Conservation (phyloP, 2,329 filamentous ascomycete species). For the Alternaria postmessia region DNA sequence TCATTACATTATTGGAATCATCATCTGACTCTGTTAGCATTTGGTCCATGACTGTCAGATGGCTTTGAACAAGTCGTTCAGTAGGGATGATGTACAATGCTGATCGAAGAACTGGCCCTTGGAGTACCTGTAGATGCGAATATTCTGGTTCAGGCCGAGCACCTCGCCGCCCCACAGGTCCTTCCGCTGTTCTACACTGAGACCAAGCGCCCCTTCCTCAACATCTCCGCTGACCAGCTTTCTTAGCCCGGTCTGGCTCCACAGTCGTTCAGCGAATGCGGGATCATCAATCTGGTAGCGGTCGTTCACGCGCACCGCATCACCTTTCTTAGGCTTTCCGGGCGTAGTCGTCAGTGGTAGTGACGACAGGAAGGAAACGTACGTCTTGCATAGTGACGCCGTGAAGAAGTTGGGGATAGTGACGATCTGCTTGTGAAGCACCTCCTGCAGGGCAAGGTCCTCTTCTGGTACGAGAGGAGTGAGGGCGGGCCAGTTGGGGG, state of each 20-base stretch:
- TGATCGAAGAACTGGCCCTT: conserved; percentile 90
- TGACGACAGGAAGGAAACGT: conserved; percentile 74
- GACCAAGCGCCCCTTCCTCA: conserved; percentile 42
- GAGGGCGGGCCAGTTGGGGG: conserved; percentile 75
- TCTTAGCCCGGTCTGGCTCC: conserved; percentile 78
- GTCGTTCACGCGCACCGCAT: conserved; percentile 87
- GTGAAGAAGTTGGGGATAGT: conserved; percentile 79
- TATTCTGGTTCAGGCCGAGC: conserved; percentile 86
- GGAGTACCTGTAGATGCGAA: conserved; percentile 86
- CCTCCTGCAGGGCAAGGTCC: conserved; percentile 67
- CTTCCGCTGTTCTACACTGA: conserved; percentile 42
- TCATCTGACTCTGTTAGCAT: conserved; percentile 65
- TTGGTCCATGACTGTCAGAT: not conserved
- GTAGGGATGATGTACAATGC: conserved; percentile 73
- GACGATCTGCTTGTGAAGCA: conserved; percentile 73
- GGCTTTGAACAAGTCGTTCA: not conserved
- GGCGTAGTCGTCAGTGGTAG: conserved; percentile 81
- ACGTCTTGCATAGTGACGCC: conserved; percentile 75
- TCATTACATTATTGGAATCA: conserved; percentile 77
- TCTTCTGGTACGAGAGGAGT: conserved; percentile 71
- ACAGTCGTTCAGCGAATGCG: conserved; percentile 76
- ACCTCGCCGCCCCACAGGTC: conserved; percentile 79
- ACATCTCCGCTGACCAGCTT: conserved; percentile 59
- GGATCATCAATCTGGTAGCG: conserved; percentile 83
- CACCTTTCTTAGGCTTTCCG: conserved; percentile 77